Conservation (phyloP, 2,329 filamentous ascomycete genomes). For the Apiospora marii region DNA sequence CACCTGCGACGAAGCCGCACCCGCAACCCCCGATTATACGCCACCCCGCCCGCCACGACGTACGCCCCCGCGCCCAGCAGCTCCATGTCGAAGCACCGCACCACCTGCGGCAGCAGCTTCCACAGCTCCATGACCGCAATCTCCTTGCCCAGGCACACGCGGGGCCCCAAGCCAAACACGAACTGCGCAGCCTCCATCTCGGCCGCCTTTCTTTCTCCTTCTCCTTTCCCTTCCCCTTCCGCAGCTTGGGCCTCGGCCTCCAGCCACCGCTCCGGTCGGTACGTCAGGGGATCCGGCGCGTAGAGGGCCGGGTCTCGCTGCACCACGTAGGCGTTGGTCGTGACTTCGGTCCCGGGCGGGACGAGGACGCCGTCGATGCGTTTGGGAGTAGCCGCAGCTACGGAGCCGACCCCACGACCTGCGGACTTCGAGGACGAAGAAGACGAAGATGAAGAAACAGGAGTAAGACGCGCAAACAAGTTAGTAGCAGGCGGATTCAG, state of each 20-base stretch:
- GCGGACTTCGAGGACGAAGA: background rate
- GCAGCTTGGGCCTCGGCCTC: slow-evolving; percentile 20
- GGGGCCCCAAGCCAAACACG: slow-evolving; percentile 33
- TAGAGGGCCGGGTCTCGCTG: slow-evolving; percentile 42
- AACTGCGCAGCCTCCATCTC: slow-evolving; percentile 33
- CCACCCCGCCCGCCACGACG: slow-evolving; percentile 33
- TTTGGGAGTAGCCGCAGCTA: slow-evolving; percentile 20
- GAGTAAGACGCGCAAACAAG: slow-evolving; percentile 29
- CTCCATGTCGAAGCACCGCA: slow-evolving; percentile 32
- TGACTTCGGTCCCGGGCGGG: slow-evolving; percentile 39
- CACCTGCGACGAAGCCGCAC: slow-evolving; percentile 4
- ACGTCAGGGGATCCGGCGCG: slow-evolving; percentile 42
- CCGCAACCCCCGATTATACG: slow-evolving; percentile 32
- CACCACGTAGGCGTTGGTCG: slow-evolving; percentile 41
- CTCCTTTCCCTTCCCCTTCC: no score
- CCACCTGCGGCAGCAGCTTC: slow-evolving; percentile 35
- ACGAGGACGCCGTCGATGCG: slow-evolving; percentile 26
- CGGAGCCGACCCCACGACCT: background rate
- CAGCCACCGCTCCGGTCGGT: slow-evolving; percentile 44
- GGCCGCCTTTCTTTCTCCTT: background rate
- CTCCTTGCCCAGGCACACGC: slow-evolving; percentile 37
- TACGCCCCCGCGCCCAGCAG: slow-evolving; percentile 31
- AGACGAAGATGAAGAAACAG: background rate
- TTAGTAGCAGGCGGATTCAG: slow-evolving; percentile 30
- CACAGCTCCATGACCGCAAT: slow-evolving; percentile 37